Conservation (phyloP, 2,329 filamentous ascomycete genomes). For the Xylaria sp. region DNA sequence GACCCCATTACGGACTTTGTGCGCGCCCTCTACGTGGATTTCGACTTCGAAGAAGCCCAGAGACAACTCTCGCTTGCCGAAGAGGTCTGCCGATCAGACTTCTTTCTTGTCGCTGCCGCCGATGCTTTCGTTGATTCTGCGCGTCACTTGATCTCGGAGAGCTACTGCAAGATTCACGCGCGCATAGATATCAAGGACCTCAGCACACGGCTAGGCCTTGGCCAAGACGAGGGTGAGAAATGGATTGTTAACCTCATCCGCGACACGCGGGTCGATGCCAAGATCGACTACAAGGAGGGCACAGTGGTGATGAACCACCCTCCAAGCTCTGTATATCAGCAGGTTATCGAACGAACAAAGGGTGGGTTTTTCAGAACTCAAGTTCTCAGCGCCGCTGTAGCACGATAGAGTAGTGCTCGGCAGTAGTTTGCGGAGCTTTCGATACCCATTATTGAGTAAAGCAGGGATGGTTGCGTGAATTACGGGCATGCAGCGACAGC, state of each 20-base stretch:
- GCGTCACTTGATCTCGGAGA: slow-evolving; percentile 96
- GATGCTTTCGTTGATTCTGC: slow-evolving; percentile 94
- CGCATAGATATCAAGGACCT: slow-evolving; percentile 98
- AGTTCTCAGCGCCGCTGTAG: slow-evolving; percentile 79
- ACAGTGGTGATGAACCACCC: slow-evolving; percentile 99
- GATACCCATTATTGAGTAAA: slow-evolving; percentile 42
- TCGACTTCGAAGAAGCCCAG: slow-evolving; percentile 97
- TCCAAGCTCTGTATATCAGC: slow-evolving; percentile 97
- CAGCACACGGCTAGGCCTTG: slow-evolving; percentile 88
- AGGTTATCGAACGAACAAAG: slow-evolving; percentile 99
- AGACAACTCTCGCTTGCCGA: slow-evolving; percentile 88
- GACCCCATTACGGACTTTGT: slow-evolving; percentile 97
- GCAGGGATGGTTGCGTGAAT: slow-evolving; percentile 36
- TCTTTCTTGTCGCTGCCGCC: slow-evolving; percentile 88
- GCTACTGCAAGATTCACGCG: slow-evolving; percentile 99
- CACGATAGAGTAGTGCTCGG: slow-evolving; percentile 56
- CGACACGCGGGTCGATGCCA: slow-evolving; percentile 95
- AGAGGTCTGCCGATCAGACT: slow-evolving; percentile 90
- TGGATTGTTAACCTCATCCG: slow-evolving; percentile 99
- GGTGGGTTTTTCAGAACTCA: slow-evolving; percentile 98
- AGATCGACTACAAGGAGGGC: slow-evolving; percentile 99
- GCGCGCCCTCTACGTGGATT: slow-evolving; percentile 93
- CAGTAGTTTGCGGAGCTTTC: slow-evolving; percentile 26
- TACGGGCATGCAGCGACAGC: slow-evolving; percentile 31
- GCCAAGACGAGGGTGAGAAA: slow-evolving; percentile 97